Base-by-base conservation (phyloP, 306 rosid genomes). In the Notholithocarpus densiflorus region DNA sequence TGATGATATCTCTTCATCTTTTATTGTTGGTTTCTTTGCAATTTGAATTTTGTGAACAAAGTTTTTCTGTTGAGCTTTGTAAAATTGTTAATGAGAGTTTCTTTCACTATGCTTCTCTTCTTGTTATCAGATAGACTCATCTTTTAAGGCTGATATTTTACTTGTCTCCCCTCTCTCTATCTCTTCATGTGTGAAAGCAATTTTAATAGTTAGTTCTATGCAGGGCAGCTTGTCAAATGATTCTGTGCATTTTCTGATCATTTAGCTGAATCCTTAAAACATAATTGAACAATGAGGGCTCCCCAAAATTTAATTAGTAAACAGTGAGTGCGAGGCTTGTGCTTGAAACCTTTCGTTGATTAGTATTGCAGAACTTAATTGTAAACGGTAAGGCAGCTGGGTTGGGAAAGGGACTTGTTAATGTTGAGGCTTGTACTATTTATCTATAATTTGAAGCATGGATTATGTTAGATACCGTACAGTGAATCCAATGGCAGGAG, bases 1-100 rank as follows among this genome's bases (percentile, higher is more conserved):
- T 32, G 71, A 66, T 66, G 71, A 66, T 19, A 31, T 31, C 51
- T 66, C 51, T 66, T 66, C 71, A 66, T 66, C 48, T 66, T 66
- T 5, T 12, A 26, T 17, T 19, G 71, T 66, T 66, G 9, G 23
- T 18, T 19, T 32, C 48, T 32, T 9, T 66, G 24, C 8, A 32
- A 34, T 66, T 32, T 31, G 11, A 19, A 18, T 10, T 66, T 24
- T 27, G 1, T 62, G 69, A 27, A 62, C 40, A 13, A 3, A 13
- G 69, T 15, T 26, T 14, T 27, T 14, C 40, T 62, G 3, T 27
- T 62, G 40, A 62, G 17, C 69, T 12, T 11, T 59, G 2, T 23
- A 59, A 23, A 13, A 23, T 59, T 21, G 66, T 59, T 21, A 48
- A 59, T 29, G 11, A 14, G 70, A 2, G 21, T 64, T 64, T 15